phyloP scores from a whole-genome alignment of 352 stramenopile genomes.

The Globisporangium alternatum region DNA sequence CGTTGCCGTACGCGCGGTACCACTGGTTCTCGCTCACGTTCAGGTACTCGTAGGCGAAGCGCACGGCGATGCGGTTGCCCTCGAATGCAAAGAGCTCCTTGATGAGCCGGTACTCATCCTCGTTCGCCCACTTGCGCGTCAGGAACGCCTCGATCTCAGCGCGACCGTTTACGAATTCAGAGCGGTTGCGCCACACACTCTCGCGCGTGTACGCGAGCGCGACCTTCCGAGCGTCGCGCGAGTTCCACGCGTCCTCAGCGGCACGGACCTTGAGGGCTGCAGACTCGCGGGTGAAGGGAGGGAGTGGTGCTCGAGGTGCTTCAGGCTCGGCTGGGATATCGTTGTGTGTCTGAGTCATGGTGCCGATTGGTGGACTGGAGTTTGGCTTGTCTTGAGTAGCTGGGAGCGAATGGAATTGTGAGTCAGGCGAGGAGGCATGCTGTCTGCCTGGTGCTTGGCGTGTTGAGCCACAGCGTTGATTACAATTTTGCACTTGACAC shows the following conservation, averaged over 20 bases:
- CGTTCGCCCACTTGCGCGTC: constrained; percentile 63
- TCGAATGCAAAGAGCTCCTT: constrained; percentile 87
- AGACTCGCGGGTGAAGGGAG: constrained; percentile 78
- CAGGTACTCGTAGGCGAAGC: constrained; percentile 87
- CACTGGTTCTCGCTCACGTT: constrained; percentile 53
- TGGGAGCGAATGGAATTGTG: no score
- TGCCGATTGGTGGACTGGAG: no score
- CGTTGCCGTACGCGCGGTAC: constrained; percentile 85
- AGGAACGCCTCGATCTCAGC: constrained; percentile 79
- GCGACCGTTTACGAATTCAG: constrained; percentile 73
- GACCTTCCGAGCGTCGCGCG: constrained; percentile 62
- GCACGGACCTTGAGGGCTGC: constrained; percentile 77
- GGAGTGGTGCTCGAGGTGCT: constrained; percentile 38
- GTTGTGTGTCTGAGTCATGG: no score
- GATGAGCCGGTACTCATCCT: constrained; percentile 86
- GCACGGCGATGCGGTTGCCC: constrained; percentile 83
- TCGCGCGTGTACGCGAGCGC: constrained; percentile 78
- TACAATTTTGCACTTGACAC: no score
- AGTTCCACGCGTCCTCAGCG: constrained; percentile 90
- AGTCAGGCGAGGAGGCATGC: no score
- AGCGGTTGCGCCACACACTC: constrained; percentile 85
- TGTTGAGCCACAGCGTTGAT: no score
- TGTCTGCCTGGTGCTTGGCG: no score
- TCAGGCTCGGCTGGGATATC: not conserved
- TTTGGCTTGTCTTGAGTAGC: no score